Conservation (phyloP, 75 land plant genomes). For the Isoetes taiwanensis region DNA sequence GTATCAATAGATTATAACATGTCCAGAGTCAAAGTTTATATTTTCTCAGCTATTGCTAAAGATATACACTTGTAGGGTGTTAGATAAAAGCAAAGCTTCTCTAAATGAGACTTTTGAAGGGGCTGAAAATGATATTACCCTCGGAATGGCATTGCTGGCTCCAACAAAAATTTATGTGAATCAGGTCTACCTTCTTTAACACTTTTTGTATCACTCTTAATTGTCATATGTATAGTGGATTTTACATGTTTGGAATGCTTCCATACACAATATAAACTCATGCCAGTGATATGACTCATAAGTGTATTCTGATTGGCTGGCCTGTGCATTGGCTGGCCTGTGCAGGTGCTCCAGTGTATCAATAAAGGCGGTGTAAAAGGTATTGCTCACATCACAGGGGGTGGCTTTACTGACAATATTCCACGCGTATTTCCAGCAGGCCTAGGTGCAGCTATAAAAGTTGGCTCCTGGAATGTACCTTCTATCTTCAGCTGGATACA, state of each 20-base stretch:
- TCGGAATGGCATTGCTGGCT: conserved; percentile 76
- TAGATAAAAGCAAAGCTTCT: conserved; percentile 54
- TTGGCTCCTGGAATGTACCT: conserved; percentile 70
- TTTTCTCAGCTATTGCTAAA: conserved; percentile 15
- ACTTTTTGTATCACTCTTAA: background rate
- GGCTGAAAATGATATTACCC: conserved; percentile 14
- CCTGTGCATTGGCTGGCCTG: background rate
- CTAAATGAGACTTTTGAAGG: conserved; percentile 55
- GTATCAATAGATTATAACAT: background rate
- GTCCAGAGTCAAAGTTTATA: background rate
- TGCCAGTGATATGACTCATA: background rate
- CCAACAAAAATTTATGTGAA: conserved; percentile 92
- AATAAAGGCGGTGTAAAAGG: conserved; percentile 83
- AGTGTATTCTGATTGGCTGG: background rate
- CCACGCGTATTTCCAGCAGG: conserved; percentile 88
- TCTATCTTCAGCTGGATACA: conserved; percentile 85
- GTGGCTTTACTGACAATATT: conserved; percentile 97
- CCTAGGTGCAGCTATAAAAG: conserved; percentile 56
- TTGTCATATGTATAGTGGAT: background rate
- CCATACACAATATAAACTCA: background rate
- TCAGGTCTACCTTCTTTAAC: conserved; percentile 40
- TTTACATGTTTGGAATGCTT: background rate
- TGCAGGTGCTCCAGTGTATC: conserved; percentile 72
- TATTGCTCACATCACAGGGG: conserved; percentile 96
- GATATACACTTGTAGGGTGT: conserved; percentile 23